These are phyloP conservation scores for Hericium coralloides DNA, from an alignment of 768 basidiomycete species.

Conservation along the genomic window DNA sequence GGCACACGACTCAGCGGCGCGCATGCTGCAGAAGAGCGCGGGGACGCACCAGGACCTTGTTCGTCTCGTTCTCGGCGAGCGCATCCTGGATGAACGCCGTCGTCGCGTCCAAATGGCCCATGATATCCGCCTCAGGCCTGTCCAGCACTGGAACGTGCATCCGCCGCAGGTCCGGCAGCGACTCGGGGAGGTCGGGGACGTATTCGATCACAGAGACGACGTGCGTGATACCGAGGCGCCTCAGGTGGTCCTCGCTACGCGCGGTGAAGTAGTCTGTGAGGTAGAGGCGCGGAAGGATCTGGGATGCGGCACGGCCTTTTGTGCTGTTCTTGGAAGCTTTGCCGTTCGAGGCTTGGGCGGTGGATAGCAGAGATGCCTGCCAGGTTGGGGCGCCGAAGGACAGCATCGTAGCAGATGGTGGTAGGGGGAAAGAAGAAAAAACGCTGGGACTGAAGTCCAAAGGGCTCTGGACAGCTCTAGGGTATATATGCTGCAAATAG, in stretches of 20 bases:
- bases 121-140: conserved; percentile 30
- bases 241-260: conserved; percentile 36
- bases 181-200: conserved; percentile 34
- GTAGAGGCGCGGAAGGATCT: conserved; percentile 44
- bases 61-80: conserved; percentile 30
- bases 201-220: conserved; percentile 57
- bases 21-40: neutral
- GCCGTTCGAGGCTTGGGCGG: neutral
- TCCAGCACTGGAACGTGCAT: conserved; percentile 49
- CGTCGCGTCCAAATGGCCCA: conserved; percentile 36
- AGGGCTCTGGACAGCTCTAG: neutral
- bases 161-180: conserved; percentile 26
- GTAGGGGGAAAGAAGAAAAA: neutral
- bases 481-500: neutral
- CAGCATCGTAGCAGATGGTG: conserved; percentile 1
- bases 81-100: conserved; percentile 46
- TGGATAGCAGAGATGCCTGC: conserved; percentile 5
- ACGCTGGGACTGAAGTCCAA: too few species aligned
- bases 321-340: neutral
- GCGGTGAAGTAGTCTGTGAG: conserved; percentile 57
- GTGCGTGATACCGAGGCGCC: conserved; percentile 60
- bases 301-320: conserved; percentile 15
- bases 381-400: conserved; percentile 3
- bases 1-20: neutral
- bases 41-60: conserved; percentile 42